phyloP scores from a whole-genome alignment of 805 yeast genomes.

The Candida krabiensis region DNA sequence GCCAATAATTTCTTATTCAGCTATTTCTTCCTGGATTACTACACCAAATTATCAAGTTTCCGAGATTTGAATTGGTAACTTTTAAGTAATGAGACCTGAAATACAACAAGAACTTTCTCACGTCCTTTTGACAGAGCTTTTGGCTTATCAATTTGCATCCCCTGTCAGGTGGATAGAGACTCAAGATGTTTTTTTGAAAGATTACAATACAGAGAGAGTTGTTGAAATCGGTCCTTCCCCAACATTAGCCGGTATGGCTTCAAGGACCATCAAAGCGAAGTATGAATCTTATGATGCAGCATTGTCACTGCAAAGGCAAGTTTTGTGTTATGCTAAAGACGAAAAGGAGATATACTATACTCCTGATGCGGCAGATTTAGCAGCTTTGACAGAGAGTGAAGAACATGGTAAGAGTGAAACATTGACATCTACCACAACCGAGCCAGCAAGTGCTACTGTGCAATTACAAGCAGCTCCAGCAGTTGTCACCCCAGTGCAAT shows the following conservation, averaged over 20 bases:
- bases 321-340: conserved; percentile 92
- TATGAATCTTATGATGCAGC: conserved; percentile 99
- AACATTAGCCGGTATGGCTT: conserved; percentile 98
- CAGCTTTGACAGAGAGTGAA: conserved; percentile 36
- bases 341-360: conserved; percentile 96
- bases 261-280: conserved; percentile 90
- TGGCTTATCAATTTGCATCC: conserved; percentile 98
- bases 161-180: conserved; percentile 99
- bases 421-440: conserved; percentile 32
- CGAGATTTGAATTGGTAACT: not conserved
- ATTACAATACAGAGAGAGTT: conserved; percentile 93
- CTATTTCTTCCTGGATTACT: no score
- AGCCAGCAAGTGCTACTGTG: conserved; percentile 56
- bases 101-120: conserved; percentile 97
- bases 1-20: no score
- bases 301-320: conserved; percentile 87
- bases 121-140: conserved; percentile 86
- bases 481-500: conserved; percentile 65
- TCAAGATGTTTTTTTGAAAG: conserved; percentile 94
- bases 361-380: conserved; percentile 67
- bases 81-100: conserved; percentile 81
- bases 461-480: conserved; percentile 59
- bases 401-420: conserved; percentile 28
- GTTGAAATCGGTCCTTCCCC: conserved; percentile 99
- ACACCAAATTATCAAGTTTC: no score